Evolutionary conservation across 805 yeast genomes (phyloP), one percentile per base, ranked within the genome.

Genomic region (Metschnikowia aberdeeniae): DNA sequence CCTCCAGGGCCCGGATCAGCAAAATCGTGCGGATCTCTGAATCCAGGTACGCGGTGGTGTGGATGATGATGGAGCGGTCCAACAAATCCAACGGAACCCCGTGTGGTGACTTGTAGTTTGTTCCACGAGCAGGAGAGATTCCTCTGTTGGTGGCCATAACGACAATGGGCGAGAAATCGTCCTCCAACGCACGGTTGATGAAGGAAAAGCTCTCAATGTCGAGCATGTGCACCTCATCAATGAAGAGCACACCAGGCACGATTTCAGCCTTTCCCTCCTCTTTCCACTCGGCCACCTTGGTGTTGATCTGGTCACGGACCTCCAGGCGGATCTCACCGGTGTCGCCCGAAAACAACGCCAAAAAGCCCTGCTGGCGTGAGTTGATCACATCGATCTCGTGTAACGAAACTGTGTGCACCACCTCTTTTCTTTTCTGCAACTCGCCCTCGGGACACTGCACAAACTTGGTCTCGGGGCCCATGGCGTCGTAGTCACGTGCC

Each of bases 361-460:
- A 77, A 59, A 95, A 95, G 27, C 99, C 99, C 68, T 93, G 99
- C 14, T 96, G 90, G 65, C 97, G 83, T 12, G 98, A 89, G 70
- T 93, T 93, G 63, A 95, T 95, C 43, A 92, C 96, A 68, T 93
- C 99, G 57, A 93, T 87, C 67, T 93, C 99, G 69, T 93, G 98
- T 56, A 93, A 75, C 1, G 97, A 88, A n/a, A 93, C 97, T 1
- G 97, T 95, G 68, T 93, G 99, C 30, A 90, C 96, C 30, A 89
- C 95, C 61, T 89, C 95, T 62, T 88, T 89, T 60, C 97, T 82
- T 62, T 88, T 87, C 72, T 93, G 99, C 61, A 93, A 80, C 73
- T 93, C 99, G 46, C 99, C 99, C 65, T 93, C 97, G 33, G 99
- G 99, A 63, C 96, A 86, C 68, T 93, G 97, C 47, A 93, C 96